Evolutionary conservation across 106 monocot species (phyloP), one percentile per base, ranked within the genome.

Genomic region (Gastrodia elata): DNA sequence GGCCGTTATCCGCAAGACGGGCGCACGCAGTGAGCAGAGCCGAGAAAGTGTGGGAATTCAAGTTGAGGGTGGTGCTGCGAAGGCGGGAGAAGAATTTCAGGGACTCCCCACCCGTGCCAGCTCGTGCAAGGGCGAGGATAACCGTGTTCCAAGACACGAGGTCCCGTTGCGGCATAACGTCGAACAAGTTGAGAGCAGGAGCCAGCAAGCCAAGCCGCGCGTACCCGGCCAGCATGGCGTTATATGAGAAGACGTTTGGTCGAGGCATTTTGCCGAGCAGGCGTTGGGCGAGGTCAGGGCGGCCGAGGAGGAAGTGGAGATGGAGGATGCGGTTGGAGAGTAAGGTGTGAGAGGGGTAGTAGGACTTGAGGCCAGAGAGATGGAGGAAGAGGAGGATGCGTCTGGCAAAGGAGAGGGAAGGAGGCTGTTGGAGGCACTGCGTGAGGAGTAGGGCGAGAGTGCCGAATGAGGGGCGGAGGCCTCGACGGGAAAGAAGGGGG

Each of bases 141-240:
- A 89, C 77, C 64, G 84, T 85, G 65, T 95, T 95, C 83, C 87
- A 92, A 9, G 92, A 92, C 22, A 89, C 78, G 32, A 87, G 64
- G 39, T 95, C 95, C 8, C 80, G 74, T 4, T 73, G 30, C 18
- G 80, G 76, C 87, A 92, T 95, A 36, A 33, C 5, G 13, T 83
- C 82, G 48, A 95, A 95, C 2, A 92, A 20, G 36, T 43, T 32
- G 39, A 76, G 68, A 6, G 87, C 89, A 2, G 76, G 71, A 8
- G 28, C 28, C 22, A 82, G 41, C 72, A 80, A 71, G 27, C 84
- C 84, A 11, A 84, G 49, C 25, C 75, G 73, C 15, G 83, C 75
- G 61, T 89, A 92, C 0, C 95, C 89, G 0, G 83, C 55, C 28
- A 97, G 82, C 93, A 97, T 91, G 40, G 88, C 79, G 74, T 93